Percentiles rank a stretch among this genome's conserved stretches.
phyloP scores from a whole-genome alignment of 2,329 filamentous ascomycete genomes.

The Cordyceps militaris region DNA sequence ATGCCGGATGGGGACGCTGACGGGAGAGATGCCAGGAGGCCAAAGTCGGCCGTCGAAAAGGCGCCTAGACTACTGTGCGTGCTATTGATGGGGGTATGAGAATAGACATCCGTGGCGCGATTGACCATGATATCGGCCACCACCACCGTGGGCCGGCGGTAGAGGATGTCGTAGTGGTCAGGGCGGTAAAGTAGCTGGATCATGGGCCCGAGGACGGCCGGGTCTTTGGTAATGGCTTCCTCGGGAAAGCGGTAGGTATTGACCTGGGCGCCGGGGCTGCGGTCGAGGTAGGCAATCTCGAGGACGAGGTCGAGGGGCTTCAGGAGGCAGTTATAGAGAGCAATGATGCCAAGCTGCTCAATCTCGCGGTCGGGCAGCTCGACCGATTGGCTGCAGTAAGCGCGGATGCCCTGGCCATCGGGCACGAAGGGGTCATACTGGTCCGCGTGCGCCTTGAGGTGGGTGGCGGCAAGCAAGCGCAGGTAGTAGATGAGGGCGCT shows the following conservation, averaged over 20 bases:
- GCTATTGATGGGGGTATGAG: slow-evolving; percentile 37
- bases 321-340: slow-evolving; percentile 71
- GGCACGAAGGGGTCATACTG: slow-evolving; percentile 67
- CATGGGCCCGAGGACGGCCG: slow-evolving; percentile 38
- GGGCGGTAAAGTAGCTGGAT: slow-evolving; percentile 59
- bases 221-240: slow-evolving; percentile 40
- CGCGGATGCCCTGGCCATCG: slow-evolving; percentile 49
- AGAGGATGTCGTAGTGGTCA: slow-evolving; percentile 92
- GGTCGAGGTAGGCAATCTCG: slow-evolving; percentile 86
- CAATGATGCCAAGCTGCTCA: slow-evolving; percentile 77
- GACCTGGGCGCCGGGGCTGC: slow-evolving; percentile 69
- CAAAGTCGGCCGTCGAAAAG: slow-evolving; percentile 37
- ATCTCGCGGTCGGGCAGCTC: slow-evolving; percentile 77
- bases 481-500: slow-evolving; percentile 79
- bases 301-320: slow-evolving; percentile 72
- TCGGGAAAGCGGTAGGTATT: slow-evolving; percentile 62
- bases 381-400: slow-evolving; percentile 64
- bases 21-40: slow-evolving; percentile 29
- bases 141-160: slow-evolving; percentile 41
- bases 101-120: slow-evolving; percentile 40
- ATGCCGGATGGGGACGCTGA: slow-evolving; percentile 31
- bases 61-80: slow-evolving; percentile 32
- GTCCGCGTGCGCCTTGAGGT: slow-evolving; percentile 67
- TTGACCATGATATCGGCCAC: no score
- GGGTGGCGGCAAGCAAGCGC: slow-evolving; percentile 74